A percentile compares a stretch with the other conserved stretches of the same genome.
Conservation (phyloP, 768 basidiomycete genomes). For the Hygrocybe punicea region DNA sequence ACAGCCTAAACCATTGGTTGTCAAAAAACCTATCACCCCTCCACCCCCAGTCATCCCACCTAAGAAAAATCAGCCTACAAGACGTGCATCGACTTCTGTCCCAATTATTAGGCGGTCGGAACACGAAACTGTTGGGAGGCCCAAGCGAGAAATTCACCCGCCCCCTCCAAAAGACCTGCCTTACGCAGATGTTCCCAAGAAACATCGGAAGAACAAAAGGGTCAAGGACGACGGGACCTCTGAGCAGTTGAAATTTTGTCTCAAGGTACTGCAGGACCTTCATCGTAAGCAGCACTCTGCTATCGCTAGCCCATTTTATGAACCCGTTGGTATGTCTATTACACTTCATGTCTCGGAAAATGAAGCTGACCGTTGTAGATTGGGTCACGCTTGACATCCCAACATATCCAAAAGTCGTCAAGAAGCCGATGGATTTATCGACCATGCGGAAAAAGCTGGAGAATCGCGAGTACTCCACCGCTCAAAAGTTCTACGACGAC, state of each 20-base stretch:
- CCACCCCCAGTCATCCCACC: slow-evolving; percentile 45
- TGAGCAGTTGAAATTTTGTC: slow-evolving; percentile 84
- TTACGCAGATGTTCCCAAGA: slow-evolving; percentile 75
- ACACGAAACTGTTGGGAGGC: slow-evolving; percentile 59
- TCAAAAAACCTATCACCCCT: slow-evolving; percentile 49
- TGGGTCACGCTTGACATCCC: slow-evolving; percentile 77
- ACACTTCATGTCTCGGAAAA: slow-evolving; percentile 2
- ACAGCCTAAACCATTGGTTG: slow-evolving; percentile 41
- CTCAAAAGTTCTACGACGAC: slow-evolving; percentile 81
- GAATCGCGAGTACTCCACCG: slow-evolving; percentile 67
- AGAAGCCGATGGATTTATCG: slow-evolving; percentile 92
- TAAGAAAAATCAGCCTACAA: slow-evolving; percentile 14
- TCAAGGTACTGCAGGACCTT: slow-evolving; percentile 69
- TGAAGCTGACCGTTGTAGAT: slow-evolving; percentile 50
- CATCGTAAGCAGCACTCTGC: slow-evolving; percentile 72
- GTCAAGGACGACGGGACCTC: slow-evolving; percentile 62
- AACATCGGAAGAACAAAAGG: slow-evolving; percentile 58
- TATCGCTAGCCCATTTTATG: slow-evolving; percentile 82
- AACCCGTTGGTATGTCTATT: slow-evolving; percentile 78
- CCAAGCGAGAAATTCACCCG: slow-evolving; percentile 97
- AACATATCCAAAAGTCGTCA: slow-evolving; percentile 80
- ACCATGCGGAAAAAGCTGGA: slow-evolving; percentile 88
- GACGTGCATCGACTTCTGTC: slow-evolving; percentile 62
- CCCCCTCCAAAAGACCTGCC: slow-evolving; percentile 89
- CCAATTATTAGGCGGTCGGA: slow-evolving; percentile 84